Evolutionary conservation across 2,329 filamentous ascomycete genomes (phyloP).

Genomic region (Arthrobotrys pseudoclavata): DNA sequence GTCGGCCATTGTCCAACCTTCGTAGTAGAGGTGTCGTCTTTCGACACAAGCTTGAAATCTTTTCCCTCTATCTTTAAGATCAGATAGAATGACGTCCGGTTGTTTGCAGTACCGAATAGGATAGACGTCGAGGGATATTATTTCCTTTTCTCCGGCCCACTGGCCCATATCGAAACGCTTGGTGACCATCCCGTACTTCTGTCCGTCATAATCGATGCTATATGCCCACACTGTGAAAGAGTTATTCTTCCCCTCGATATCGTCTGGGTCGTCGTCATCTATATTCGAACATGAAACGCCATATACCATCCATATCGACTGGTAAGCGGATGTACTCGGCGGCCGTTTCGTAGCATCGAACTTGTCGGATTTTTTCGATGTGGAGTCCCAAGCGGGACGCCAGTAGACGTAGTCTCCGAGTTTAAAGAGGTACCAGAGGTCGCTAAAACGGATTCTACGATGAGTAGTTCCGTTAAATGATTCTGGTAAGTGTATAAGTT

Average conservation of each 20-base stretch:
- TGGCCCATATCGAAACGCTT: slow-evolving; percentile 66
- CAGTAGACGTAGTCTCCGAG: slow-evolving; percentile 64
- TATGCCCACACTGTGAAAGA: slow-evolving; percentile 67
- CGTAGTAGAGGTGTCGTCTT: slow-evolving; percentile 67
- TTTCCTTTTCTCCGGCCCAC: slow-evolving; percentile 66
- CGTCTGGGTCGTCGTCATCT: slow-evolving; percentile 20
- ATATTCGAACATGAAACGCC: slow-evolving; percentile 1
- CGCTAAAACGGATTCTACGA: slow-evolving; percentile 66
- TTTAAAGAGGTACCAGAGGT: slow-evolving; percentile 68
- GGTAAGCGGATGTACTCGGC: background rate
- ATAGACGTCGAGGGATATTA: slow-evolving; percentile 66
- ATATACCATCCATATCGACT: slow-evolving; percentile 10
- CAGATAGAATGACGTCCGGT: slow-evolving; percentile 65
- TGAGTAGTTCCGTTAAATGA: slow-evolving; percentile 60
- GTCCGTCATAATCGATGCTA: slow-evolving; percentile 68
- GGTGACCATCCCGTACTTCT: slow-evolving; percentile 66
- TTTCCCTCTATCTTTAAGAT: slow-evolving; percentile 65
- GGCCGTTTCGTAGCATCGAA: background rate
- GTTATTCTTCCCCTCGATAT: slow-evolving; percentile 60
- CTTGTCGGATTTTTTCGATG: background rate
- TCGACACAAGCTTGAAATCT: slow-evolving; percentile 65
- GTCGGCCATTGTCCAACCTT: slow-evolving; percentile 66
- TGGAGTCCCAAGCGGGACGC: background rate
- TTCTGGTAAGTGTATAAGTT: slow-evolving; percentile 66
- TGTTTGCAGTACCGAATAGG: slow-evolving; percentile 67